Conservation (phyloP, 192 early-diverging fungal species). For the Coemansia sp. region DNA sequence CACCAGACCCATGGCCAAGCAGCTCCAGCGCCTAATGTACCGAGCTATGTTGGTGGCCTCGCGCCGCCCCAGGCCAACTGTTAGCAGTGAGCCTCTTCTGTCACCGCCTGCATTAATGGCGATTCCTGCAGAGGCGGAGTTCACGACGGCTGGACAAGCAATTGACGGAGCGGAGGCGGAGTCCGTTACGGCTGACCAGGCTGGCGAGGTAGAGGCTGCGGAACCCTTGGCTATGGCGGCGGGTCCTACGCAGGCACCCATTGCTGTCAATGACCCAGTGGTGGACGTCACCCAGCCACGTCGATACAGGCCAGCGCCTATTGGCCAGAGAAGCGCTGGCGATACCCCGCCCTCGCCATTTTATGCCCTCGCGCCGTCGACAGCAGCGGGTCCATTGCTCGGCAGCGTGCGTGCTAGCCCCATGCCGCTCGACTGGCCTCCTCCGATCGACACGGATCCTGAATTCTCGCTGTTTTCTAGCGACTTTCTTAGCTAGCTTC, state of each 20-base stretch:
- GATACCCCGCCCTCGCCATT: neutral
- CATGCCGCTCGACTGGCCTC: neutral
- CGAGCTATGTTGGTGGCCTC: neutral
- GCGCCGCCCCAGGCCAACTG: neutral
- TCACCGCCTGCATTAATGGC: neutral
- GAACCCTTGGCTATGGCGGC: neutral
- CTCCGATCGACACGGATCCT: neutral
- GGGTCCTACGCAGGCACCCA: neutral
- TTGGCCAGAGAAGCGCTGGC: conserved; percentile 13
- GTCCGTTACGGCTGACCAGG: neutral
- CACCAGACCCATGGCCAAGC: neutral
- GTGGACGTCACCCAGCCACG: conserved; percentile 19
- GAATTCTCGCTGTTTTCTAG: conserved; percentile 23
- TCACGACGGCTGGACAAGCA: neutral
- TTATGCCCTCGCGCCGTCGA: neutral
- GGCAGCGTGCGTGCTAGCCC: neutral
- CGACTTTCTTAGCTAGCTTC: conserved; percentile 2
- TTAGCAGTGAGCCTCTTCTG: neutral
- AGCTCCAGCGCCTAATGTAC: neutral
- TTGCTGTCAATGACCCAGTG: conserved; percentile 10
- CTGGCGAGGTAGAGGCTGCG: neutral
- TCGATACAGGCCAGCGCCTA: conserved; percentile 22
- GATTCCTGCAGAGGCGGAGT: neutral
- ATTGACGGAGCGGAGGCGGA: neutral
- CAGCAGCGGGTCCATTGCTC: neutral